Evolutionary conservation across 176 grass and related monocot species (phyloP), one percentile per base, ranked within the genome.

Genomic region (Oryza longistaminata): DNA sequence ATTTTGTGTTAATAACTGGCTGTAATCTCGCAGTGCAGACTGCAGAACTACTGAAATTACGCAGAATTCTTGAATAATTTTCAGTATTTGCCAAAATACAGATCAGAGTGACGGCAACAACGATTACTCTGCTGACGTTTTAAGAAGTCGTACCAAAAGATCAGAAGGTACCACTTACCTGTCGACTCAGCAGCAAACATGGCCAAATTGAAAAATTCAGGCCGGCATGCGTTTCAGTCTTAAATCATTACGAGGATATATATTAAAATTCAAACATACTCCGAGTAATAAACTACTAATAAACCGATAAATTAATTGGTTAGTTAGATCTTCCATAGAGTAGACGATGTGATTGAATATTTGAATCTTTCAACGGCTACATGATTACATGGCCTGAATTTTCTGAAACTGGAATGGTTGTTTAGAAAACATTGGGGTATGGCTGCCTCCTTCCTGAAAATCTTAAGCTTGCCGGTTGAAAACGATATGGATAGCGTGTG

Each of bases 171-270:
- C 50, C 13, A 6, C 31, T 14, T 22, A 34, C 52, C 5, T 76
- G 52, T 61, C 74, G 33, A 55, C 27, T 48, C 68, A 16, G 58
- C 85, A 74, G 37, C 49, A 82, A 76, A 76, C 79, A 70, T 76
- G 64, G 34, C 33, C 12, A 61, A 34, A 55, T 21, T 62, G 46
- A 68, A 29, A 29, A 11, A 39, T n/a, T 34, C 49, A 76, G 74
- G 50, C 64, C 39, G 65, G 86, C 73, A 86, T 73, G 86, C 73
- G 80, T 73, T 73, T 80, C 40, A 6, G 14, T n/a, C 80, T 77
- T 40, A 73, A 72, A 83, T 78, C 29, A 72, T 83, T 11, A 22
- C 40, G 66, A 73, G 1, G 21, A 26, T 16, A 24, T 6, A 61
- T 85, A 85, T 46, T 70, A 11, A 61, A 16, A n/a, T 11, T 5